Evolutionary conservation across 257 asterid genomes (phyloP), one percentile per base, ranked within the genome.

Genomic region (Verbascum thapsus): DNA sequence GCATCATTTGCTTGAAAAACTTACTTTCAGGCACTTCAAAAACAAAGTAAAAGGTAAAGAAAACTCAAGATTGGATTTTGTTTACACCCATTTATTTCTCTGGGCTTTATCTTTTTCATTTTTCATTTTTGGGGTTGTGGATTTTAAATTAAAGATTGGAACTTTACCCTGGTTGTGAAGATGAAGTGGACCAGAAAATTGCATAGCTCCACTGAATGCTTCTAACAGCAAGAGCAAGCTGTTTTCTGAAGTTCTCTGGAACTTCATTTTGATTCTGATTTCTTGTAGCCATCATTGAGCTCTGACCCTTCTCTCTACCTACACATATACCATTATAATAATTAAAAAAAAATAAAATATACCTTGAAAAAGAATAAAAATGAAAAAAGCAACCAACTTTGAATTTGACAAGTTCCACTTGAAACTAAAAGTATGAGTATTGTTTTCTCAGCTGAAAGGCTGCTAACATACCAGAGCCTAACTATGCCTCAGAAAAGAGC

Each of bases 151-250:
- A 38, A 62, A 72, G 72, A 67, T 44, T 35, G 52, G 42, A 68
- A 7, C 9, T 58, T 53, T 91, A 91, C 98, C 95, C 94, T 5
- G 79, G 81, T 63, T 86, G 80, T 52, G 30, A 52, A 51, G 87
- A 61, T 34, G 96, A 80, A 73, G 52, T 38, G 38, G 98, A 82
- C 98, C 98, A 91, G 81, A 86, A 88, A 19, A 91, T 82, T 16
- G 85, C 96, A 82, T 91, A 91, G 77, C 91, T 85, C 98, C 98
- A 91, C 43, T 88, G 91, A 68, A 91, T 86, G 71, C 80, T 80
- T 84, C 83, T 86, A 54, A 82, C 86, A 74, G 95, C 90, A 69
- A 84, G 67, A 70, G 91, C 94, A 74, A 91, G 91, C 61, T 77
- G 79, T 57, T 69, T 80, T 74, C 85, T 88, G 17, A 88, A 76